Base-by-base conservation (phyloP, 192 early-diverging fungal genomes). In the Podochytrium sp. region DNA sequence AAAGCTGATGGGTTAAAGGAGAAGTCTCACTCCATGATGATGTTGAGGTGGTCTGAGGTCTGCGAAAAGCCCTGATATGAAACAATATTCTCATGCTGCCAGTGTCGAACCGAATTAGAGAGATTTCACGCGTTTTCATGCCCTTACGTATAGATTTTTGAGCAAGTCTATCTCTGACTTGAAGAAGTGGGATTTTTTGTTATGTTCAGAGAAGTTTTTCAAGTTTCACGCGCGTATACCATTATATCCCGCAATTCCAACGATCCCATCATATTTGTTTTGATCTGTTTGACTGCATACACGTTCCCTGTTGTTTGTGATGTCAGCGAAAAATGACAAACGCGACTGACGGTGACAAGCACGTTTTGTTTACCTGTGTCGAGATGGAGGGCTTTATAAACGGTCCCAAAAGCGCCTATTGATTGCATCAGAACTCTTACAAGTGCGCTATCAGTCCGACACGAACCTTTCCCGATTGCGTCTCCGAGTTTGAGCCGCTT, bases 131-230 rank as follows among this genome's bases (percentile, higher is more conserved):
- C 35, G 49, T n/a, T 12, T 27, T 3, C 56, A 51, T 43, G 62
- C 16, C 4, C 68, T 71, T 49, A 83, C 83, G 59, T 85, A 67
- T 18, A 85, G 57, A 63, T 82, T 76, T 42, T 85, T 85, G 23
- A 85, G 67, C 37, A 85, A 58, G 38, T 85, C 84, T 37, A 85
- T 85, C 57, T 85, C 84, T 7, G 74, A 59, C 83, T 85, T 62
- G 39, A n/a, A n/a, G n/a, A n/a, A n/a, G n/a, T n/a, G n/a, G n/a
- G n/a, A n/a, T n/a, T n/a, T n/a, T n/a, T 27, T 5, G 34, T 27
- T 29, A 57, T 30, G 25, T 29, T 25, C 29, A 51, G 25, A 25
- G 42, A 32, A 14, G n/a, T 27, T 3, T 14, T 52, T 16, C 38
- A 18, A 23, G 50, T 42, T 52, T 16, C 1, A 40, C 68, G 18